Percentiles rank a stretch among this genome's conserved stretches.
These are phyloP conservation scores for Termitomyces sp. DNA, from an alignment of 768 basidiomycete genomes.

Conservation along the genomic window DNA sequence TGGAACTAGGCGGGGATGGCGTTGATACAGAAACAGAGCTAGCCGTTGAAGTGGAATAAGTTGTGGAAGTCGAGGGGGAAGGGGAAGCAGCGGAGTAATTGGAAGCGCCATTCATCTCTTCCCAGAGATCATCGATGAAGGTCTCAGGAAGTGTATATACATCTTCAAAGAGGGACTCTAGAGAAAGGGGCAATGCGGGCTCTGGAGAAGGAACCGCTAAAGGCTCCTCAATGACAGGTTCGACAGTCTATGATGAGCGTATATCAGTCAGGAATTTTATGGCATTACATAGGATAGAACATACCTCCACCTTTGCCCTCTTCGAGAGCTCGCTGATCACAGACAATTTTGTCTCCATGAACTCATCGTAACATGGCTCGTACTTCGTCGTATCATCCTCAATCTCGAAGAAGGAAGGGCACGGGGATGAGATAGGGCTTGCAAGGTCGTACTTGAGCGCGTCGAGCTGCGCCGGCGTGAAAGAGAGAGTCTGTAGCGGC, in stretches of 20 bases:
- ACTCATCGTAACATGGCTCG: slow-evolving; percentile 14
- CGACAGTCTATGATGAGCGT: background rate
- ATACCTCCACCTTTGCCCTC: slow-evolving; percentile 2
- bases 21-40: slow-evolving; percentile 1
- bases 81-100: background rate
- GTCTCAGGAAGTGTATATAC: slow-evolving; percentile 4
- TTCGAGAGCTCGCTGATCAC: slow-evolving; percentile 10
- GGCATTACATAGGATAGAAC: background rate
- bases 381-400: slow-evolving; percentile 13
- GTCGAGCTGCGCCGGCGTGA: slow-evolving; percentile 8
- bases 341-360: slow-evolving; percentile 14
- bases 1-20: background rate
- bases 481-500: background rate
- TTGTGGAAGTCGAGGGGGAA: slow-evolving; percentile 4
- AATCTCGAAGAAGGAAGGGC: slow-evolving; percentile 13
- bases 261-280: background rate
- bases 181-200: background rate
- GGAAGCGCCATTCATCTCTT: background rate
- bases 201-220: background rate
- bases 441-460: slow-evolving; percentile 9
- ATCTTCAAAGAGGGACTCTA: slow-evolving; percentile 6
- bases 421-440: slow-evolving; percentile 9
- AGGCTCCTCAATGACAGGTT: background rate
- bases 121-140: slow-evolving; percentile 9
- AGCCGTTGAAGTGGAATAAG: background rate